These are phyloP conservation scores for Sphaerobolus stellatus DNA, from an alignment of 1,284 basidiomycete genomes.

Conservation along the genomic window DNA sequence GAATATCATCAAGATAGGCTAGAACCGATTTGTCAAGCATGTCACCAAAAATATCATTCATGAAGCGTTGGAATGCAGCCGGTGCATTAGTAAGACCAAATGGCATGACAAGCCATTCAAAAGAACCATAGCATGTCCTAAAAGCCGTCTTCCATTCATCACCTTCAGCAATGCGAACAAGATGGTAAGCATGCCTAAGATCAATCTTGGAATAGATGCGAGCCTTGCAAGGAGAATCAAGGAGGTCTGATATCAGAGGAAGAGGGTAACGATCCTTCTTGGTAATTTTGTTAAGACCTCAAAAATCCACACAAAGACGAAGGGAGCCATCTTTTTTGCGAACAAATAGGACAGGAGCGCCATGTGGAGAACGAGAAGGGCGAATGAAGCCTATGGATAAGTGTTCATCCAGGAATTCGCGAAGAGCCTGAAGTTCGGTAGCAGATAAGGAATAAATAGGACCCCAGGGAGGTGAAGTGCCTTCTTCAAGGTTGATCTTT, in stretches of 20 bases:
- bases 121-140: slow-evolving; percentile 12
- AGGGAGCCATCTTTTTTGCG: background rate
- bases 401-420: slow-evolving; percentile 37
- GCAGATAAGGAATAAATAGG: slow-evolving; percentile 34
- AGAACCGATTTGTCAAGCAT: slow-evolving; percentile 1
- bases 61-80: slow-evolving; percentile 11
- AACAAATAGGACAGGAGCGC: slow-evolving; percentile 25
- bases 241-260: background rate
- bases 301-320: background rate
- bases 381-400: slow-evolving; percentile 36
- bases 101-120: too few species aligned
- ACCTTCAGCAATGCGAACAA: background rate
- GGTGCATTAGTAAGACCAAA: background rate
- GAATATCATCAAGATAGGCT: slow-evolving; percentile 11
- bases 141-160: slow-evolving; percentile 1
- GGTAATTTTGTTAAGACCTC: background rate
- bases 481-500: slow-evolving; percentile 33
- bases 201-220: background rate
- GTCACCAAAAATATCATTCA: slow-evolving; percentile 10
- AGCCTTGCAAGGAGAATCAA: background rate
- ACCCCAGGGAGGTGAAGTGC: slow-evolving; percentile 32
- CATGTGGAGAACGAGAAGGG: slow-evolving; percentile 36
- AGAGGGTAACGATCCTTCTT: background rate
- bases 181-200: background rate
- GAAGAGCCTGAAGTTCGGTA: slow-evolving; percentile 33